phyloP scores from a whole-genome alignment of 1,284 basidiomycete species.

The Apiotrichum porosum region DNA sequence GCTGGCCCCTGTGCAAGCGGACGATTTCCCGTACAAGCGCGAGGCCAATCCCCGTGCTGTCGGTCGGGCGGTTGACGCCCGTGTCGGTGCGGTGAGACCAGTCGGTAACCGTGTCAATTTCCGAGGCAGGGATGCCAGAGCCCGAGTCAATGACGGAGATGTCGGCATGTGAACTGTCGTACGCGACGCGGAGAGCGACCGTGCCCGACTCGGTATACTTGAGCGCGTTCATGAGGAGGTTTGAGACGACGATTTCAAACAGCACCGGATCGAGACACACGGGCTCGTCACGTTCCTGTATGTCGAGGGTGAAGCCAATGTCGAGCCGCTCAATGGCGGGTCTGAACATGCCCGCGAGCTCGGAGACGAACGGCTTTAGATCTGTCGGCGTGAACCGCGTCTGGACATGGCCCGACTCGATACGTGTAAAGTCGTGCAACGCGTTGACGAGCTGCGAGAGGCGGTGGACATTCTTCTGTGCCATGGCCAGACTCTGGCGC shows the following conservation, averaged over 20 bases:
- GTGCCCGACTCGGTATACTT: slow-evolving; percentile 25
- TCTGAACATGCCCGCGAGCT: slow-evolving; percentile 41
- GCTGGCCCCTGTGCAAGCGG: slow-evolving; percentile 48
- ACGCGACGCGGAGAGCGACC: slow-evolving; percentile 20
- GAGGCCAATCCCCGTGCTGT: slow-evolving; percentile 12
- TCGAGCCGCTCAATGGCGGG: slow-evolving; percentile 18
- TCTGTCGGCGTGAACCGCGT: slow-evolving; percentile 34
- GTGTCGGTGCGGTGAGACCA: slow-evolving; percentile 15
- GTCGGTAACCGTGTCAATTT: slow-evolving; percentile 12
- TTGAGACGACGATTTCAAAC: slow-evolving; percentile 42
- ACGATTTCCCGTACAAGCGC: slow-evolving; percentile 44
- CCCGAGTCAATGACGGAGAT: slow-evolving; percentile 41
- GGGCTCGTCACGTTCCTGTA: slow-evolving; percentile 22
- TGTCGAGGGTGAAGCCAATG: slow-evolving; percentile 5
- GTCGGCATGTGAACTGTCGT: slow-evolving; percentile 17
- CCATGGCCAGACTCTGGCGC: slow-evolving; percentile 14
- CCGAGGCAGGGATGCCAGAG: slow-evolving; percentile 33
- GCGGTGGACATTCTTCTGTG: slow-evolving; percentile 28
- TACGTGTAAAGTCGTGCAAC: slow-evolving; percentile 31
- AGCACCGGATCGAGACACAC: slow-evolving; percentile 38
- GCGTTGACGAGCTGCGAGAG: slow-evolving; percentile 32
- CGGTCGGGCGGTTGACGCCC: background rate
- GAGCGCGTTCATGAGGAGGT: slow-evolving; percentile 35
- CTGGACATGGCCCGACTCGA: slow-evolving; percentile 30
- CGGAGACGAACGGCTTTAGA: slow-evolving; percentile 31